A percentile compares a stretch with the other conserved stretches of the same genome.
Evolutionary conservation across 1,284 basidiomycete genomes (phyloP).

Genomic region (Wallemia ichthyophaga): DNA sequence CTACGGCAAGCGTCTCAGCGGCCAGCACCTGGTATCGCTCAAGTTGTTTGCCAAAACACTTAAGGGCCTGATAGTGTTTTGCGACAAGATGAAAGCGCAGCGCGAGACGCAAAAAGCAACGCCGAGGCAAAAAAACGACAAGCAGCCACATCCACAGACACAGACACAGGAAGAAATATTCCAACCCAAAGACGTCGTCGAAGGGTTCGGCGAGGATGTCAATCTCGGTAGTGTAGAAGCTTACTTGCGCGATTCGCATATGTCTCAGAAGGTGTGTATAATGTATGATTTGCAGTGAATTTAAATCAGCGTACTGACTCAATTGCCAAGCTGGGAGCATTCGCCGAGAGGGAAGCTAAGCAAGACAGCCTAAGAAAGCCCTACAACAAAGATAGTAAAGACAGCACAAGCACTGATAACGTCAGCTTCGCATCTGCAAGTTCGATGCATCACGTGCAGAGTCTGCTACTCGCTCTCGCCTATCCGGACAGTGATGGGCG

Average conservation of each 20-base stretch:
- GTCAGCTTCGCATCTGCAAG: slow-evolving; percentile 25
- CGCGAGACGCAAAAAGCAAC: slow-evolving; percentile 19
- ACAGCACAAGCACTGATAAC: neutral
- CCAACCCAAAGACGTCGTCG: neutral
- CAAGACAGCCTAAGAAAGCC: slow-evolving; percentile 18
- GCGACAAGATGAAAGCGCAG: slow-evolving; percentile 9
- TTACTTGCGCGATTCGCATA: slow-evolving; percentile 63
- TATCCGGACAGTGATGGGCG: slow-evolving; percentile 44
- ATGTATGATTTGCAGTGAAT: too few relatives aligned
- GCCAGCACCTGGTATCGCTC: slow-evolving; percentile 45
- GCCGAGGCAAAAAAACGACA: slow-evolving; percentile 11
- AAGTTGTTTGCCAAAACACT: slow-evolving; percentile 45
- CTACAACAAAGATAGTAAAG: neutral
- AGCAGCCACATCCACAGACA: slow-evolving; percentile 1
- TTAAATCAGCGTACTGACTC: neutral
- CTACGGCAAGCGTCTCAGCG: slow-evolving; percentile 44
- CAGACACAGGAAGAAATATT: neutral
- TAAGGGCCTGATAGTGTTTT: slow-evolving; percentile 30
- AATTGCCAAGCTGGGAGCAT: slow-evolving; percentile 30
- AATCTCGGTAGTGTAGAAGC: slow-evolving; percentile 55
- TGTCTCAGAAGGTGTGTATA: slow-evolving; percentile 22
- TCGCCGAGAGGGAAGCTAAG: slow-evolving; percentile 34
- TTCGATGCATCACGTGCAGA: slow-evolving; percentile 53
- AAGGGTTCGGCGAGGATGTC: slow-evolving; percentile 13
- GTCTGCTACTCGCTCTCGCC: slow-evolving; percentile 52